Evolutionary conservation across 1,139 yeast species (phyloP).

Genomic region (Pichia cactophila): DNA sequence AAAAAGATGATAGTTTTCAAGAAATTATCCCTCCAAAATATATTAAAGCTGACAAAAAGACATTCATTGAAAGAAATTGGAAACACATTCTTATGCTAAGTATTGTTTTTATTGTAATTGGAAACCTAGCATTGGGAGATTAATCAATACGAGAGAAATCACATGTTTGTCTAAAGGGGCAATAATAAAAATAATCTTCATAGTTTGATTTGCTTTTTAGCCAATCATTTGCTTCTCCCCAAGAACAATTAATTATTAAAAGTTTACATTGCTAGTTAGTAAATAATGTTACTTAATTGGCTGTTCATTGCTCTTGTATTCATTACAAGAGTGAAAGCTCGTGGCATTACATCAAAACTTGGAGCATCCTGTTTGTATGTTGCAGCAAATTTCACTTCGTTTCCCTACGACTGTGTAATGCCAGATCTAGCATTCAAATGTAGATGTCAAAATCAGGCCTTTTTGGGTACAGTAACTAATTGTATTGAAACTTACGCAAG

Average conservation of each 20-base stretch:
- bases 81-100: slow-evolving; percentile 38
- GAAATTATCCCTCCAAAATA: slow-evolving; percentile 12
- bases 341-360: slow-evolving; percentile 25
- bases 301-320: neutral
- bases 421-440: slow-evolving; percentile 27
- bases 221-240: too few species aligned
- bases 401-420: slow-evolving; percentile 28
- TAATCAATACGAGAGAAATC: neutral
- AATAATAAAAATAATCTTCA: neutral
- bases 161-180: neutral
- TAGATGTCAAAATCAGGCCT: slow-evolving; percentile 27
- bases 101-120: slow-evolving; percentile 27
- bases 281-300: neutral
- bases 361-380: slow-evolving; percentile 29
- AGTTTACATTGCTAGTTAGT: neutral
- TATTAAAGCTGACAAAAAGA: slow-evolving; percentile 26
- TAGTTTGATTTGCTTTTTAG: neutral
- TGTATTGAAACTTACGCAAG: slow-evolving; percentile 27
- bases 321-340: slow-evolving; percentile 3
- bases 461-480: slow-evolving; percentile 28
- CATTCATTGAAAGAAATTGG: slow-evolving; percentile 52
- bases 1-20: slow-evolving; percentile 4
- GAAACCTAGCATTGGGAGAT: neutral
- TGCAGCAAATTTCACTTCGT: slow-evolving; percentile 26
- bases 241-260: neutral